phyloP scores from a whole-genome alignment of 2,329 filamentous ascomycete species.

The Talaromyces sp. region DNA sequence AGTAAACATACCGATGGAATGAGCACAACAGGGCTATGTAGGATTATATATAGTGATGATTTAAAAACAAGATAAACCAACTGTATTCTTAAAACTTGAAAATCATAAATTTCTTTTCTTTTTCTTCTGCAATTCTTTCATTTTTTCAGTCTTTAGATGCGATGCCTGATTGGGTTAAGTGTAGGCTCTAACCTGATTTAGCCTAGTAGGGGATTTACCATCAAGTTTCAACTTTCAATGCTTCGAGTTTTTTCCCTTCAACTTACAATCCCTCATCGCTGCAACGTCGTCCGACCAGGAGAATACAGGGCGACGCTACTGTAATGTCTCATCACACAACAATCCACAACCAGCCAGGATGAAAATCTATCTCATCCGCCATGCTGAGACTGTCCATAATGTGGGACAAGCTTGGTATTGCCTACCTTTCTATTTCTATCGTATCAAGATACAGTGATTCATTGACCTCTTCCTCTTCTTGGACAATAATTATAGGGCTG shows the following conservation, averaged over 20 bases:
- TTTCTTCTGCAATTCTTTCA: background rate
- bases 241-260: too few species aligned
- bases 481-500: conserved; percentile 54
- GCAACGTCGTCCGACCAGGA: background rate
- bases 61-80: background rate
- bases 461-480: background rate
- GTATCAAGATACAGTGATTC: background rate
- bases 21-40: background rate
- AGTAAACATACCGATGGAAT: background rate
- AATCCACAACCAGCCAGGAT: conserved; percentile 33
- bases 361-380: conserved; percentile 71
- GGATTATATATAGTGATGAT: too few species aligned
- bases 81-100: background rate
- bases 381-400: conserved; percentile 89
- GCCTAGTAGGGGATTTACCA: background rate
- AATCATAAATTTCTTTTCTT: background rate
- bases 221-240: background rate
- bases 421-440: conserved; percentile 9
- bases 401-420: conserved; percentile 68
- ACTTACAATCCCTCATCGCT: background rate
- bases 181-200: background rate
- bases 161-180: background rate
- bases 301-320: background rate
- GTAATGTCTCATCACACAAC: background rate
- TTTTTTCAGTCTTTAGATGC: background rate